Evolutionary conservation across 139 green algal species (phyloP).

Genomic region (Mesotaenium endlicherianum): DNA sequence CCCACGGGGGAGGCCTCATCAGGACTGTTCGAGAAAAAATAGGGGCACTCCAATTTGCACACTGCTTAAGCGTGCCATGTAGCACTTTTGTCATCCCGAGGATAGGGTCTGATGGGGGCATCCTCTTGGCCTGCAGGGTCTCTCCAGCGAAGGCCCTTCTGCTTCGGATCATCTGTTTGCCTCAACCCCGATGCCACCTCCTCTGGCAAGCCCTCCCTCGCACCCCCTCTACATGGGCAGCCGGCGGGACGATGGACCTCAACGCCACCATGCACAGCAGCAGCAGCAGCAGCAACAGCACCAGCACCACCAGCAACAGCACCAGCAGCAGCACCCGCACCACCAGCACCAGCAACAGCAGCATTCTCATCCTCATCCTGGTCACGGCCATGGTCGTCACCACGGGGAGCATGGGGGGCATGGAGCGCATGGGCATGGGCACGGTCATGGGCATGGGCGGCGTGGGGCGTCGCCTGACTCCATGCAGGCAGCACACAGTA

Average conservation of each 20-base stretch:
- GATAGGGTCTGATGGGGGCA: too few relatives aligned
- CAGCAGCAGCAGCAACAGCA: neutral
- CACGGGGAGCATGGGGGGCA: neutral
- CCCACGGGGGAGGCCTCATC: too few relatives aligned
- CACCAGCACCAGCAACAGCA: neutral
- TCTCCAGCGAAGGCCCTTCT: conserved; percentile 6
- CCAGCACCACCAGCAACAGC: neutral
- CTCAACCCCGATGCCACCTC: neutral
- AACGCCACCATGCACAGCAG: neutral
- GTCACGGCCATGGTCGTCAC: neutral
- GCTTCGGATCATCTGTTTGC: conserved; percentile 7
- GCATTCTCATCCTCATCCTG: neutral
- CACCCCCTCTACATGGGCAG: neutral
- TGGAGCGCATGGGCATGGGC: neutral
- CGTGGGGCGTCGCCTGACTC: neutral
- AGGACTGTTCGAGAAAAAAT: too few relatives aligned
- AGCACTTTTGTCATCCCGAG: too few relatives aligned
- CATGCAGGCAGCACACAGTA: too few relatives aligned
- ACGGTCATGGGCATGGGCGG: neutral
- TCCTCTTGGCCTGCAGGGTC: neutral
- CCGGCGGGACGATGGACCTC: neutral
- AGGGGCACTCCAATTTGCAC: too few relatives aligned
- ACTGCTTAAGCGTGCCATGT: too few relatives aligned
- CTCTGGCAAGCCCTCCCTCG: neutral
- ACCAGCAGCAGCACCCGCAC: neutral